phyloP scores from a whole-genome alignment of 2,329 filamentous ascomycete genomes.

The Didymellaceae sp. region DNA sequence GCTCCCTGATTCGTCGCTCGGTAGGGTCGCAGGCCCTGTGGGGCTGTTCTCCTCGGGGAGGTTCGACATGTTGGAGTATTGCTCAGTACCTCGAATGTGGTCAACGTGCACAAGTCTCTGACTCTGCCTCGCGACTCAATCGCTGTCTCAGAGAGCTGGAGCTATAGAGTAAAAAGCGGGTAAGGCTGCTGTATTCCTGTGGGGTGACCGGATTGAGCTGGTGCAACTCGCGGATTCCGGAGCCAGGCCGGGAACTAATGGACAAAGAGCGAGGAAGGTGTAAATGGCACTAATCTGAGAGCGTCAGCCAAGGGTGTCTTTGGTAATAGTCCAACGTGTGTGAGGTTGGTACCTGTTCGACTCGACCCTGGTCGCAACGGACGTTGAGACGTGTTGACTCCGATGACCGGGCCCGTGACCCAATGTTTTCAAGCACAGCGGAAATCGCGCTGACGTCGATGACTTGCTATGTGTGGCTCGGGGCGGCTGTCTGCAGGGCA shows the following conservation, averaged over 20 bases:
- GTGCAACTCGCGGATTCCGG: slow-evolving; percentile 19
- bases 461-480: slow-evolving; percentile 21
- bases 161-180: neutral
- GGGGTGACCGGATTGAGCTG: slow-evolving; percentile 14
- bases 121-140: neutral
- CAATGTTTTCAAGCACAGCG: neutral
- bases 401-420: slow-evolving; percentile 7
- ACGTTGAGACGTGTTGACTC: slow-evolving; percentile 7
- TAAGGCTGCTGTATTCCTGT: slow-evolving; percentile 3
- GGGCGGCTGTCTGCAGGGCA: slow-evolving; percentile 20
- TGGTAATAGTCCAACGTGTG: neutral
- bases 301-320: slow-evolving; percentile 1
- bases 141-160: neutral
- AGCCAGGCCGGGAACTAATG: slow-evolving; percentile 22
- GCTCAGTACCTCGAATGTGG: neutral
- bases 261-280: slow-evolving; percentile 8
- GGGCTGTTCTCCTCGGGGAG: slow-evolving; percentile 22
- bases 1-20: slow-evolving; percentile 39
- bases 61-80: slow-evolving; percentile 10
- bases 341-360: slow-evolving; percentile 18
- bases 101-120: neutral
- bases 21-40: slow-evolving; percentile 36
- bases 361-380: neutral
- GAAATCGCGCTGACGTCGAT: neutral
- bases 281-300: slow-evolving; percentile 5